phyloP scores from a whole-genome alignment of 768 basidiomycete genomes.

The Trametes cingulata region DNA sequence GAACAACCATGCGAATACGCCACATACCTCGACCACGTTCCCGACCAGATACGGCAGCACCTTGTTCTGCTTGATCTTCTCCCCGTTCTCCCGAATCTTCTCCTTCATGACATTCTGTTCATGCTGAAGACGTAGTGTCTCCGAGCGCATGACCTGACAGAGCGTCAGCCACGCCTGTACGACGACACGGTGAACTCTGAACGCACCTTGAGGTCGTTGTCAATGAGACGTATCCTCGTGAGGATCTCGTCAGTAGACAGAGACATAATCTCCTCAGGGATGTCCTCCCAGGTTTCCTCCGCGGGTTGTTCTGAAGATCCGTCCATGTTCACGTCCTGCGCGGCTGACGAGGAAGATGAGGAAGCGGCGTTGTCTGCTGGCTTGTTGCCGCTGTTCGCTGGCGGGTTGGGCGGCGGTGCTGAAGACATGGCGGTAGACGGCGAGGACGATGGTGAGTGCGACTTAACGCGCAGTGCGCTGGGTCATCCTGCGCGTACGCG shows the following conservation, averaged over 20 bases:
- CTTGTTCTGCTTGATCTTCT: slow-evolving; percentile 99
- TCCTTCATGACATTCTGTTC: slow-evolving; percentile 97
- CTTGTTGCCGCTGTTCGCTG: slow-evolving; percentile 38
- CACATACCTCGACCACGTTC: slow-evolving; percentile 92
- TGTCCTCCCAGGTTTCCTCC: slow-evolving; percentile 88
- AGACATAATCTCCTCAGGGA: slow-evolving; percentile 83
- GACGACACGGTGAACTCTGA: background rate
- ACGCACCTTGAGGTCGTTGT: slow-evolving; percentile 92
- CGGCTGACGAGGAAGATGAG: slow-evolving; percentile 34
- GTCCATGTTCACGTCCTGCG: slow-evolving; percentile 58
- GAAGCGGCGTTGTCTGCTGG: slow-evolving; percentile 49
- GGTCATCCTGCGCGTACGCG: slow-evolving; percentile 21
- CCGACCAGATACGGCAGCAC: slow-evolving; percentile 97
- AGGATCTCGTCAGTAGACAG: slow-evolving; percentile 84
- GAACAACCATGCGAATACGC: background rate
- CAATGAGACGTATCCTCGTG: slow-evolving; percentile 88
- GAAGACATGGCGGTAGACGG: slow-evolving; percentile 50
- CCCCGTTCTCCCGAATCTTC: slow-evolving; percentile 96
- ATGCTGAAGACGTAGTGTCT: slow-evolving; percentile 87
- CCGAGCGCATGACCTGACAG: slow-evolving; percentile 95
- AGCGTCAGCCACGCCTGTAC: too few relatives aligned
- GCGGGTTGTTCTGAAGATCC: slow-evolving; percentile 66
- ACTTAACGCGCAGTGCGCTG: background rate
- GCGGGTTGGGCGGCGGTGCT: slow-evolving; percentile 48
- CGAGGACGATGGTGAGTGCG: background rate